Evolutionary conservation across 495 filamentous ascomycete genomes (phyloP).

Genomic region (Durotheca rogersii): DNA sequence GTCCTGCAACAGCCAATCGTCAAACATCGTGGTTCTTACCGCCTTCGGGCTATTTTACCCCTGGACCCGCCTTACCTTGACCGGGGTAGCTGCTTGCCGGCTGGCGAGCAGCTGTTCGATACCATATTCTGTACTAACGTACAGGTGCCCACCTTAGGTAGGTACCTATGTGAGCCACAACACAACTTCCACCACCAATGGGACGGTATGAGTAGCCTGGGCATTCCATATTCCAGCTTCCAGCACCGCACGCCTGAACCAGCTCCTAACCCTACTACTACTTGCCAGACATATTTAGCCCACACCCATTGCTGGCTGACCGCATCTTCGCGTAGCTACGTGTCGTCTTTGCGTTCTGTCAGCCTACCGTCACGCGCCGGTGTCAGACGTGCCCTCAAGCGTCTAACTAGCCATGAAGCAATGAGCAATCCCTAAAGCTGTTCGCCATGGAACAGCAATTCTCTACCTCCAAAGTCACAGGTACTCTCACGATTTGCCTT

Average conservation of each 20-base stretch:
- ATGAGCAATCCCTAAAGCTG: constrained; percentile 27
- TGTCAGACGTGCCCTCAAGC: not conserved
- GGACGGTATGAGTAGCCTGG: not conserved
- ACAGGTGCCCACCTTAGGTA: too few relatives aligned
- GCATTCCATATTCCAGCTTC: not conserved
- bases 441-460: constrained; percentile 60
- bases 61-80: constrained; percentile 6
- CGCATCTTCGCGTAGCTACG: too few relatives aligned
- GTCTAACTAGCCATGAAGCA: constrained; percentile 29
- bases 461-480: constrained; percentile 72
- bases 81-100: constrained; percentile 1
- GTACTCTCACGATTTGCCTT: constrained; percentile 41
- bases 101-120: too few relatives aligned
- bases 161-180: not conserved
- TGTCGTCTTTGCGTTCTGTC: too few relatives aligned
- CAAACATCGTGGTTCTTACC: constrained; percentile 17
- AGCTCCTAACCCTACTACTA: too few relatives aligned
- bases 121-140: too few relatives aligned
- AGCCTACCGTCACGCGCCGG: too few relatives aligned
- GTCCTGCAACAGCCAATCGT: constrained; percentile 14
- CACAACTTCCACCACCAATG: not conserved
- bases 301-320: too few relatives aligned
- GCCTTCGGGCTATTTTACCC: constrained; percentile 13
- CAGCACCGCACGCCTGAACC: too few relatives aligned
- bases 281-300: too few relatives aligned